phyloP scores from a whole-genome alignment of 306 rosid genomes.

The Inga oerstediana region DNA sequence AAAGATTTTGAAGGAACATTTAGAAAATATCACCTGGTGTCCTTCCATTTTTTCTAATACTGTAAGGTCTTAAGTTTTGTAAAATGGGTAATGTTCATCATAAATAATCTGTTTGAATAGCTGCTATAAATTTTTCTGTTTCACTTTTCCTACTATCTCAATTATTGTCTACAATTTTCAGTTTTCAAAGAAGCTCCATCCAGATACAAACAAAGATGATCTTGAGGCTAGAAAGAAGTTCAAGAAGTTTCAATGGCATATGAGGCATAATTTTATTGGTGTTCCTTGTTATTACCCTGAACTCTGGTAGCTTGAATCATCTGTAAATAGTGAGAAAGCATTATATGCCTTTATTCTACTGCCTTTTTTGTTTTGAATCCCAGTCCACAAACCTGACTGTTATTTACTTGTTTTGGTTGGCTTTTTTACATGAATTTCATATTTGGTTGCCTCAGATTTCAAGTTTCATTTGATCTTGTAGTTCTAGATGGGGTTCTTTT shows the following conservation, averaged over 20 bases:
- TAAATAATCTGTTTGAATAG: no score
- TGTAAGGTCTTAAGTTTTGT: no score
- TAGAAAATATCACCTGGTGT: no score
- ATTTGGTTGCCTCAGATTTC: not conserved
- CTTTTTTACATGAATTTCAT: not conserved
- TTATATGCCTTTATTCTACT: no score
- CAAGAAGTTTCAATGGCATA: constrained; percentile 89
- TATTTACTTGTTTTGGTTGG: not conserved
- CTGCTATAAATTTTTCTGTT: no score
- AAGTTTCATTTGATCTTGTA: not conserved
- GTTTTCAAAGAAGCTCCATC: constrained; percentile 96
- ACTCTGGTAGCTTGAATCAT: not conserved
- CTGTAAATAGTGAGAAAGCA: constrained; percentile 20
- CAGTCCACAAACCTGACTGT: not conserved
- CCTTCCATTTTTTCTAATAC: no score
- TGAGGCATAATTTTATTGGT: constrained; percentile 53
- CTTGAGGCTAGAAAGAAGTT: constrained; percentile 88
- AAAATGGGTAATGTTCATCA: no score
- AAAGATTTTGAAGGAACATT: no score
- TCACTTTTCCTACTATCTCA: constrained; percentile 15
- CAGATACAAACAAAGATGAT: constrained; percentile 89
- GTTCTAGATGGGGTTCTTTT: not conserved
- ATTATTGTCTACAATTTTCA: constrained; percentile 24
- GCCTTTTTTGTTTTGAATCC: no score
- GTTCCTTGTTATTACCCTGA: not conserved